Percentiles rank a stretch among this genome's conserved stretches.
Evolutionary conservation across 2,329 filamentous ascomycete genomes (phyloP).

Genomic region (Seiridium cupressi): DNA sequence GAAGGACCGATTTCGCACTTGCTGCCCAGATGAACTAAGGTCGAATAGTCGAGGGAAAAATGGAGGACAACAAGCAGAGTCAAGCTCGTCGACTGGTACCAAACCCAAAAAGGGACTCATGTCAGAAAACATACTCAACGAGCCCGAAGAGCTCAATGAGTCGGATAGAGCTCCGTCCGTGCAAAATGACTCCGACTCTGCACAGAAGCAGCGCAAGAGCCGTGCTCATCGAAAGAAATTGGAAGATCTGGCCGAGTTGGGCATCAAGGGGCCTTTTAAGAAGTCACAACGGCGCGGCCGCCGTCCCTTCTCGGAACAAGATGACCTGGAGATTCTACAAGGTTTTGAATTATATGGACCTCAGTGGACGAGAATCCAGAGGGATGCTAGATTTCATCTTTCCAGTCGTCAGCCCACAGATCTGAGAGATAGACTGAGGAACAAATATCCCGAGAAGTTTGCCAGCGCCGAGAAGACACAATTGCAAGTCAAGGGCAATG

Average conservation of each 20-base stretch:
- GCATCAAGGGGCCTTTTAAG: slow-evolving; percentile 62
- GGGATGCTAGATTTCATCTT: slow-evolving; percentile 57
- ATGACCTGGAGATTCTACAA: slow-evolving; percentile 60
- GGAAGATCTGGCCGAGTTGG: slow-evolving; percentile 54
- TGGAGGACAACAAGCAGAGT: slow-evolving; percentile 21
- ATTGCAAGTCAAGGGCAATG: slow-evolving; percentile 42
- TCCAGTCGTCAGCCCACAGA: slow-evolving; percentile 61
- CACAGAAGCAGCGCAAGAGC: slow-evolving; percentile 45
- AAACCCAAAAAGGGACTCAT: slow-evolving; percentile 48
- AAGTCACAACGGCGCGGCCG: slow-evolving; percentile 60
- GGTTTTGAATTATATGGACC: slow-evolving; percentile 60
- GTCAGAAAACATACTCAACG: slow-evolving; percentile 56
- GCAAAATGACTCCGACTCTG: slow-evolving; percentile 33
- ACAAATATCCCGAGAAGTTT: slow-evolving; percentile 61
- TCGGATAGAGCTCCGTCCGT: slow-evolving; percentile 20
- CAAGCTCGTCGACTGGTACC: slow-evolving; percentile 19
- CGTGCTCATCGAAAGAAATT: slow-evolving; percentile 55
- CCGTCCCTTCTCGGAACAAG: slow-evolving; percentile 59
- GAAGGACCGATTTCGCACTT: slow-evolving; percentile 66
- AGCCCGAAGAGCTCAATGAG: slow-evolving; percentile 35
- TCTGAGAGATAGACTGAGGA: slow-evolving; percentile 60
- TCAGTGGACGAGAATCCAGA: slow-evolving; percentile 65
- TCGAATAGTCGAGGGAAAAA: slow-evolving; percentile 32
- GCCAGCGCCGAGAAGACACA: slow-evolving; percentile 54
- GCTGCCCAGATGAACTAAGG: slow-evolving; percentile 61